A percentile compares a stretch with the other conserved stretches of the same genome.
phyloP scores from a whole-genome alignment of 139 green algal genomes.

The Haematococcus lacustris region DNA sequence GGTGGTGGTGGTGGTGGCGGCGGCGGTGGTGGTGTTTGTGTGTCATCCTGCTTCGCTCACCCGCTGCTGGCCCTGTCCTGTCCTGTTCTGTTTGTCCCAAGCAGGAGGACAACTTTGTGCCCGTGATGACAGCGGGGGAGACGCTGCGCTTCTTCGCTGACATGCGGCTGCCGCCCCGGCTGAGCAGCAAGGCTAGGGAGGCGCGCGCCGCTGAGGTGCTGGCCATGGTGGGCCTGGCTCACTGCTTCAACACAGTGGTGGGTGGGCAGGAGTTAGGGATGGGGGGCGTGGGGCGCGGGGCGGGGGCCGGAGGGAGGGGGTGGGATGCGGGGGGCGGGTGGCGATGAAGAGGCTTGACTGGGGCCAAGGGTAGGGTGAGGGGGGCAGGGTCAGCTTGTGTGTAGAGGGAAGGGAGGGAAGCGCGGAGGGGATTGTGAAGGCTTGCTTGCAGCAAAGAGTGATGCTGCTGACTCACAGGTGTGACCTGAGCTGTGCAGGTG shows the following conservation, averaged over 20 bases:
- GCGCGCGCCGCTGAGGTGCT: slow-evolving; percentile 30
- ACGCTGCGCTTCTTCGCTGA: slow-evolving; percentile 35
- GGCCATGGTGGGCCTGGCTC: slow-evolving; percentile 27
- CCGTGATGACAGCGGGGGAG: slow-evolving; percentile 45
- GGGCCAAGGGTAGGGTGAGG: too few relatives aligned
- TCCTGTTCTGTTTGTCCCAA: background rate
- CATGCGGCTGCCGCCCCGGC: slow-evolving; percentile 26
- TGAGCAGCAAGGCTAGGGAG: background rate
- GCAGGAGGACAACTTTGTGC: slow-evolving; percentile 59
- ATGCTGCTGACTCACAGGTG: too few relatives aligned
- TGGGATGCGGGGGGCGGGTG: too few relatives aligned
- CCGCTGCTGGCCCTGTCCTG: background rate
- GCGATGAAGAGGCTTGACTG: too few relatives aligned
- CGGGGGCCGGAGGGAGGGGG: too few relatives aligned
- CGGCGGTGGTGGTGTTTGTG: background rate
- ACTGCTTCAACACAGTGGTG: slow-evolving; percentile 32
- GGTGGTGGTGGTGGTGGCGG: too few relatives aligned
- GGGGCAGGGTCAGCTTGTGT: too few relatives aligned
- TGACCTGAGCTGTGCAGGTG: slow-evolving; percentile 18
- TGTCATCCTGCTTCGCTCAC: background rate
- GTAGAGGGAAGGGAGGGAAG: too few relatives aligned
- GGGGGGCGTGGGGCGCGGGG: too few relatives aligned
- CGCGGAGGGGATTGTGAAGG: too few relatives aligned
- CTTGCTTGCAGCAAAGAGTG: too few relatives aligned
- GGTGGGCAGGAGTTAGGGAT: too few relatives aligned